Percentiles rank a stretch among this genome's conserved stretches.
Evolutionary conservation across 768 basidiomycete genomes (phyloP).

Genomic region (Suillus weaverae): DNA sequence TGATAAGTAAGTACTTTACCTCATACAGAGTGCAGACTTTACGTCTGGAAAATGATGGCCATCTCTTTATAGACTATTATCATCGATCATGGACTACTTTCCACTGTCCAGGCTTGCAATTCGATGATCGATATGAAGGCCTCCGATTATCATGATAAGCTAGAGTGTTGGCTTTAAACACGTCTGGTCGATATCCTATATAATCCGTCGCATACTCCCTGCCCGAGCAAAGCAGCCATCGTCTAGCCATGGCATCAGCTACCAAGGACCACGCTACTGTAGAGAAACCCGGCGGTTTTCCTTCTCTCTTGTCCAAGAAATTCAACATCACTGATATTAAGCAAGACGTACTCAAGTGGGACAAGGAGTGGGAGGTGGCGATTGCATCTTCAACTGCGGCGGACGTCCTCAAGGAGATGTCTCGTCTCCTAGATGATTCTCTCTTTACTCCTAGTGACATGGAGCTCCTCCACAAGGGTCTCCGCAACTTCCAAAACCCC

Average conservation of each 20-base stretch:
- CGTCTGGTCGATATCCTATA: not conserved
- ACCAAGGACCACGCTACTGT: not conserved
- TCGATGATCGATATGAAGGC: not conserved
- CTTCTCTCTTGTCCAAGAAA: not conserved
- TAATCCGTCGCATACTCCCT: not conserved
- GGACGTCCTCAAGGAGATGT: constrained; percentile 12
- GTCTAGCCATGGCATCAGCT: not conserved
- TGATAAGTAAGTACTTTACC: constrained; percentile 2
- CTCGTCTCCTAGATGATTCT: not conserved
- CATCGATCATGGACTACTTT: not conserved
- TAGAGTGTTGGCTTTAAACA: not conserved
- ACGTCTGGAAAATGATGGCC: not conserved
- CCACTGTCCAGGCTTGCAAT: not conserved
- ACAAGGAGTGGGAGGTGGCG: constrained; percentile 22
- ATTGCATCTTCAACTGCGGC: constrained; percentile 10
- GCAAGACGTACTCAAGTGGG: constrained; percentile 17
- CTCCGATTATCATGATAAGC: not conserved
- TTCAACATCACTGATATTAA: constrained; percentile 9
- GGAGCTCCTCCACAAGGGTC: constrained; percentile 4
- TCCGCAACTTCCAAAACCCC: not conserved
- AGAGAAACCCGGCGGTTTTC: not conserved
- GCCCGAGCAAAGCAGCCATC: not conserved
- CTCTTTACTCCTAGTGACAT: not conserved
- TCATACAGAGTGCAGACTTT: not conserved
- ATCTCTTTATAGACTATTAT: not conserved